Conservation (phyloP, 257 asterid species). For the Petunia secreta region DNA sequence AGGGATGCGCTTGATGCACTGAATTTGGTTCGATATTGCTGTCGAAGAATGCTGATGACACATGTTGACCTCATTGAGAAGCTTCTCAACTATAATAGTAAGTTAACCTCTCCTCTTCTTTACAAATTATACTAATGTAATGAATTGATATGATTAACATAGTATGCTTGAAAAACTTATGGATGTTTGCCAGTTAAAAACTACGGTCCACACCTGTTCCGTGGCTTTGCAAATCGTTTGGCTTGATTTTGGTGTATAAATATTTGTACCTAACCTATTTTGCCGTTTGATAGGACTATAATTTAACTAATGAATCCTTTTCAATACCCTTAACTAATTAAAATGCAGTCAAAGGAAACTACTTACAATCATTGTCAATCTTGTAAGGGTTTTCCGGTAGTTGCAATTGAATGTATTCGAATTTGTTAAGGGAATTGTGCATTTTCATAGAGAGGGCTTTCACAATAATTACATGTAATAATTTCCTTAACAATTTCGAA, state of each 20-base stretch:
- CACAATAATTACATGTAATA: too few relatives aligned
- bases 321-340: too few relatives aligned
- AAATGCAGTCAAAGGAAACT: too few relatives aligned
- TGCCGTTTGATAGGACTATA: not conserved
- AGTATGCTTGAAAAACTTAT: not conserved
- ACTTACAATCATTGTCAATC: not conserved
- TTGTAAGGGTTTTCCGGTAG: not conserved
- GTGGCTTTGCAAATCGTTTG: not conserved
- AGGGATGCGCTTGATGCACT: slow-evolving; percentile 97
- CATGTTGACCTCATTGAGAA: slow-evolving; percentile 97
- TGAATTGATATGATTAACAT: not conserved
- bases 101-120: slow-evolving; percentile 30
- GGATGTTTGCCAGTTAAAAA: not conserved
- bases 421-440: not conserved
- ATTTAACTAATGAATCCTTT: not conserved
- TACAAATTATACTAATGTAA: not conserved
- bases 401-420: not conserved
- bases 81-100: slow-evolving; percentile 95
- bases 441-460: not conserved
- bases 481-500: too few relatives aligned
- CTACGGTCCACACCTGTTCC: not conserved
- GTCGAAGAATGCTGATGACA: slow-evolving; percentile 97
- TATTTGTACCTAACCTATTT: not conserved
- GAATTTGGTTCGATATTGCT: slow-evolving; percentile 88
- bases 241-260: not conserved